Base-by-base conservation (phyloP, 345 rosid genomes). In the Corymbia maculata region DNA sequence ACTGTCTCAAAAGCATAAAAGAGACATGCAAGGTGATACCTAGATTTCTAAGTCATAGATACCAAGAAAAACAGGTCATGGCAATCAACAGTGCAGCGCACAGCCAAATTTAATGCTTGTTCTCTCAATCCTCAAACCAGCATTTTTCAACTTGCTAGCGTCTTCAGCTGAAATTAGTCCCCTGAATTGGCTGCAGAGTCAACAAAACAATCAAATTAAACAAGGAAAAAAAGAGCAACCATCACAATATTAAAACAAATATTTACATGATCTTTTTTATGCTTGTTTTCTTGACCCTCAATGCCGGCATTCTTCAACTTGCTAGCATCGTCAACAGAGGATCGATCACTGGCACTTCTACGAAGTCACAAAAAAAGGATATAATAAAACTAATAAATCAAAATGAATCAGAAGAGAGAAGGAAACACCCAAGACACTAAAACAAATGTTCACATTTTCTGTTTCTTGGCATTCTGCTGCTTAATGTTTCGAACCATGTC, bases 391-490 rank as follows among this genome's bases (percentile, higher is more conserved):
- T 90, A 88, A 79, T 53, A 87, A 61, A 49, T 79, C 59, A 88
- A 85, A 52, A 79, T 61, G 36, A 28, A 17, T 66, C 50, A 82
- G 36, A 42, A 61, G 70, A 86, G 86, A 61, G 47, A 47, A 9
- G 86, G 16, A 64, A 61, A 21, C 61, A 80, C 95, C 49, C 14
- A 21, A 8, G 3, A 42, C 26, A 53, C 17, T 51, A 47, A 52
- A 87, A 79, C 30, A 88, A 52, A 52, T 44, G 61, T 50, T 89
- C 90, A 97, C 99, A 88, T 49, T 90, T 93, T 96, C 89, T 90
- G 97, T 88, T 95, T 95, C 94, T 93, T 96, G 53, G 95, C 96
- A 92, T 94, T 95, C 89, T 92, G 94, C 89, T 89, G 91, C 87
- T 93, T 94, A 87, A 94, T 94, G 70, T 87, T 91, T 51, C 90